A percentile compares a stretch with the other conserved stretches of the same genome.
phyloP scores from a whole-genome alignment of 345 rosid genomes.

The Dipteronia dyeriana region DNA sequence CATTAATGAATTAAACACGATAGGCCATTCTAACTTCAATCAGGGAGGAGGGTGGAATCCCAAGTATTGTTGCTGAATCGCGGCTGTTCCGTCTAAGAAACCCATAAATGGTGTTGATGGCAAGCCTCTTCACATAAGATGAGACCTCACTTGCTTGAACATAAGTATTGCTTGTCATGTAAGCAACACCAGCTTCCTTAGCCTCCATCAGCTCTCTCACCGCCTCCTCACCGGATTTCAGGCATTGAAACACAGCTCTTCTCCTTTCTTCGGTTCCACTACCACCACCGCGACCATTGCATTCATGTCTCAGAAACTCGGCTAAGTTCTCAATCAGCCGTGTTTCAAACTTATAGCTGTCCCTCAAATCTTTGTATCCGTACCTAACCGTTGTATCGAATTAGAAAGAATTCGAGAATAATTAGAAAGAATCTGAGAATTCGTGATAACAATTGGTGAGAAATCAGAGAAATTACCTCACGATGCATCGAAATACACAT shows the following conservation, averaged over 20 bases:
- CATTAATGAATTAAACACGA: constrained; percentile 21
- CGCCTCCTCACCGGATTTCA: constrained; percentile 21
- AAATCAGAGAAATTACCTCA: constrained; percentile 19
- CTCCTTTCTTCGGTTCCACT: neutral
- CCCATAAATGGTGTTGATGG: constrained; percentile 36
- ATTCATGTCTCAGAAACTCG: constrained; percentile 20
- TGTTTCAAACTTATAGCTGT: constrained; percentile 30
- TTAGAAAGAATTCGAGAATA: neutral
- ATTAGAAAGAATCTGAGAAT: neutral
- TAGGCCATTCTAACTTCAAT: constrained; percentile 45
- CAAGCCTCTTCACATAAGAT: constrained; percentile 33
- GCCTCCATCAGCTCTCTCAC: constrained; percentile 36
- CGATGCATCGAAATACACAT: constrained; percentile 35
- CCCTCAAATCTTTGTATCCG: constrained; percentile 35
- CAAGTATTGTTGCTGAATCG: constrained; percentile 29
- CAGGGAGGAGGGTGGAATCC: constrained; percentile 33
- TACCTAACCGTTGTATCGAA: constrained; percentile 14
- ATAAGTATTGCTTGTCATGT: constrained; percentile 34
- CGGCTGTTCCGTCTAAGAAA: constrained; percentile 39
- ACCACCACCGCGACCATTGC: neutral
- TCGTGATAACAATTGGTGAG: neutral
- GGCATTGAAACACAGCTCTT: constrained; percentile 19
- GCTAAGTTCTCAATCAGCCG: constrained; percentile 26
- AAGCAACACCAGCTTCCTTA: constrained; percentile 43
- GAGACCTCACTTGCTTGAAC: constrained; percentile 33